Base-by-base conservation (phyloP, 805 yeast genomes). In the Citeromyces matritensis region DNA sequence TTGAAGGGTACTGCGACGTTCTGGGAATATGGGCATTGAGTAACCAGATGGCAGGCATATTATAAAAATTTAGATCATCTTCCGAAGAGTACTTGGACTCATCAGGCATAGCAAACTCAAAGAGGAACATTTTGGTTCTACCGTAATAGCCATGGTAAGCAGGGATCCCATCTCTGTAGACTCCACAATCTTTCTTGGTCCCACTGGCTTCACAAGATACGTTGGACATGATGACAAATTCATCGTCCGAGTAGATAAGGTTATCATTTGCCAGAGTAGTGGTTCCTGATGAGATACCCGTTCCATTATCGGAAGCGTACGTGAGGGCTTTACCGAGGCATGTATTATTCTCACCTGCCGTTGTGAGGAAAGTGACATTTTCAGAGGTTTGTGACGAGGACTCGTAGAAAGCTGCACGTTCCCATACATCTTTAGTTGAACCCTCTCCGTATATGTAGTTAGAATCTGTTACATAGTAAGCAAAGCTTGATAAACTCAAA, bases 31-130 rank as follows among this genome's bases (percentile, higher is more conserved):
- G 65, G 21, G 82, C 77, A 41, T 78, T 77, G 44, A 78, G 57
- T 37, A 78, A 57, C 86, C 86, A 78, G 41, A 76, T 76, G 13
- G 83, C 85, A 7, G 86, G 83, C 73, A 76, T 55, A 49, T 79
- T 66, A 45, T 63, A 76, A 35, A 48, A 46, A 4, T 55, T 38
- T 8, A 57, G 41, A 33, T 57, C 53, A 29, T 45, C 42, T n/a
- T 32, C 37, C n/a, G 30, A 36, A 11, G 37, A 24, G 14, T 42
- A 42, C 32, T 55, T 52, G 15, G 56, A 43, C 42, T 76, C 83
- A 19, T 56, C 51, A 30, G 86, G 86, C 69, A 74, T 70, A 34
- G 58, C 55, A 48, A 79, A 79, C 48, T 76, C 76, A 43, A 79
- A 78, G 38, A 77, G 52, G 44, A 78, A 79, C 78, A 78, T 67